Percentiles rank a stretch among this genome's conserved stretches.
Conservation (phyloP, 1,139 yeast species). For the Sugiyamaella sp. region DNA sequence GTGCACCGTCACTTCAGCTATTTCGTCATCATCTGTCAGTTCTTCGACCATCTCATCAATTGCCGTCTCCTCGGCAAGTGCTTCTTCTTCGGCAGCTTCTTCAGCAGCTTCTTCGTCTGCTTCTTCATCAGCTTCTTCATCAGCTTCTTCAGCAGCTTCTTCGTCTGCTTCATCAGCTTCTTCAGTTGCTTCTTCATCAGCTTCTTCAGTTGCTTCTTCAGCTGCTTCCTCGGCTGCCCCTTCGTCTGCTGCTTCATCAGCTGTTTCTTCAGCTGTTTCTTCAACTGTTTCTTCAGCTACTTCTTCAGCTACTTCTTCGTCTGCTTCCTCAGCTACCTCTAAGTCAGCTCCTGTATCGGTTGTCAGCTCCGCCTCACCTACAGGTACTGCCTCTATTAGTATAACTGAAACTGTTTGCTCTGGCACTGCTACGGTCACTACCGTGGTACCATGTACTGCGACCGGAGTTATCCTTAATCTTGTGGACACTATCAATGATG, state of each 20-base stretch:
- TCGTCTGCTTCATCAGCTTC: neutral
- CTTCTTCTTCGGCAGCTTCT: neutral
- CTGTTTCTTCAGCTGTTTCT: neutral
- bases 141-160: neutral
- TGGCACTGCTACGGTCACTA: neutral
- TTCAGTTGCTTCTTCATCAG: neutral
- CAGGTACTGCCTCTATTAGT: neutral
- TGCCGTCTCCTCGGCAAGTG: neutral
- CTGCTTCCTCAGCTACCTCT: no score
- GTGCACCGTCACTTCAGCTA: neutral
- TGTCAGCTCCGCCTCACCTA: neutral
- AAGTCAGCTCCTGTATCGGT: no score
- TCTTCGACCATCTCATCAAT: neutral
- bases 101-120: neutral
- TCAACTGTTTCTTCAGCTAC: no score
- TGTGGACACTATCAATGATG: neutral
- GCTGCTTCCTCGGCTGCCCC: neutral
- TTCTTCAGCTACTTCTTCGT: no score
- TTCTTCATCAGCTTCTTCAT: neutral
- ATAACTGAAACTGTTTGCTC: neutral
- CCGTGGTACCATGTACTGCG: neutral
- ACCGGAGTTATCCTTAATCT: neutral
- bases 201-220: neutral
- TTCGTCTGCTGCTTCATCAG: neutral
- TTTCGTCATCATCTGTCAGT: neutral